These are phyloP conservation scores for Rosa chinensis DNA, from an alignment of 306 rosid genomes.

Conservation along the genomic window DNA sequence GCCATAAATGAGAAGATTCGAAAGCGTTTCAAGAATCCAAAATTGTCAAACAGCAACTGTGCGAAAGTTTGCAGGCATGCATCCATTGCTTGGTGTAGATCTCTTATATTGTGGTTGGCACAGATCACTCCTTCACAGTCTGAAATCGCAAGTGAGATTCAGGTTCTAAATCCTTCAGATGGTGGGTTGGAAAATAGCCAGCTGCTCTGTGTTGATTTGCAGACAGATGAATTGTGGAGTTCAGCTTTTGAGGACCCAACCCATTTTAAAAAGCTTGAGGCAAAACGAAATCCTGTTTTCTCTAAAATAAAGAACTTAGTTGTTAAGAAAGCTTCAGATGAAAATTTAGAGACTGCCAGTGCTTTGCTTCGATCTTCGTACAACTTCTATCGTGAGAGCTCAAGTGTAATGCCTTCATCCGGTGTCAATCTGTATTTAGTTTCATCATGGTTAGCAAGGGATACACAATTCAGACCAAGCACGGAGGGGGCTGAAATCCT, in stretches of 20 bases:
- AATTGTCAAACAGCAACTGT: conserved; percentile 67
- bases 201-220: conserved; percentile 77
- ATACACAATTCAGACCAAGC: conserved; percentile 51
- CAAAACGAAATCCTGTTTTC: conserved; percentile 61
- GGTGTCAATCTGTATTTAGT: conserved; percentile 71
- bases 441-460: conserved; percentile 55
- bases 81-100: conserved; percentile 92
- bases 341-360: conserved; percentile 68
- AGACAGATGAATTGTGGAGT: conserved; percentile 74
- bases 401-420: conserved; percentile 67
- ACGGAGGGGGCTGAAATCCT: conserved; percentile 68
- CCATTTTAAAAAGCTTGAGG: conserved; percentile 54
- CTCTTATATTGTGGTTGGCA: conserved; percentile 74
- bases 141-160: conserved; percentile 47
- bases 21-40: conserved; percentile 90
- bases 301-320: conserved; percentile 48
- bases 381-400: conserved; percentile 90
- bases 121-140: conserved; percentile 57
- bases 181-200: conserved; percentile 54
- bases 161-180: conserved; percentile 45
- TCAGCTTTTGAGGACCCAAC: conserved; percentile 70
- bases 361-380: conserved; percentile 82
- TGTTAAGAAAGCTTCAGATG: conserved; percentile 67
- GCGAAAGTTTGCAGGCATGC: conserved; percentile 89
- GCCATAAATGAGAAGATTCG: conserved; percentile 92